Conservation (phyloP, 108 stramenopile species). For the Fistulifera pelliculosa region DNA sequence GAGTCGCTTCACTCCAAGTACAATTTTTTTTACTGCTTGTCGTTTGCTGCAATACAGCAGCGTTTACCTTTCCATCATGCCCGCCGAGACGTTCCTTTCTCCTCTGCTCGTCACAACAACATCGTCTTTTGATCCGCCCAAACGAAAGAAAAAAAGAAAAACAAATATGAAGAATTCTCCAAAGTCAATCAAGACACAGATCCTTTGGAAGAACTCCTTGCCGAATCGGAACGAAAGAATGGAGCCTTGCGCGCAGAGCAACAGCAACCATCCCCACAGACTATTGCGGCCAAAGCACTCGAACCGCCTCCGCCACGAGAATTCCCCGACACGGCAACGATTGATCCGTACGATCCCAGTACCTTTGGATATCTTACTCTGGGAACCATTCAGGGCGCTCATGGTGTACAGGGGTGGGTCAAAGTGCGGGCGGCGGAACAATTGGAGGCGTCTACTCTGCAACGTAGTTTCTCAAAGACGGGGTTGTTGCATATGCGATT, state of each 20-base stretch:
- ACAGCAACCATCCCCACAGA: neutral
- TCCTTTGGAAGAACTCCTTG: neutral
- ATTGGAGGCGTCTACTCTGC: neutral
- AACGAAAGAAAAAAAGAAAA: neutral
- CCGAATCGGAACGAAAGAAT: conserved; percentile 1
- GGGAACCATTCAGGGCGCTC: conserved; percentile 65
- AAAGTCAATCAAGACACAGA: neutral
- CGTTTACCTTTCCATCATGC: too few relatives aligned
- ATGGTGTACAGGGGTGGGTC: conserved; percentile 72
- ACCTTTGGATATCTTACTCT: conserved; percentile 79
- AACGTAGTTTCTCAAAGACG: conserved; percentile 1
- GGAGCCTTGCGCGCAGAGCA: neutral
- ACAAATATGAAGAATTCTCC: conserved; percentile 1
- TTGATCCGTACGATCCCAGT: conserved; percentile 82
- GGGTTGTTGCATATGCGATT: conserved; percentile 65
- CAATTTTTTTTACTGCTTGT: too few relatives aligned
- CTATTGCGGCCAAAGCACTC: too few relatives aligned
- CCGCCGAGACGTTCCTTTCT: too few relatives aligned
- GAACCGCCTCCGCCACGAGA: conserved; percentile 3
- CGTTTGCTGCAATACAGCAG: too few relatives aligned
- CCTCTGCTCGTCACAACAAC: too few relatives aligned
- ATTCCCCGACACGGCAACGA: conserved; percentile 62
- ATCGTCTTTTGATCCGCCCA: too few relatives aligned
- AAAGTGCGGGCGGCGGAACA: conserved; percentile 65
- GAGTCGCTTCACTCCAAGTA: too few relatives aligned